These are phyloP conservation scores for Candida gorgasii DNA, from an alignment of 805 yeast species.

Conservation along the genomic window DNA sequence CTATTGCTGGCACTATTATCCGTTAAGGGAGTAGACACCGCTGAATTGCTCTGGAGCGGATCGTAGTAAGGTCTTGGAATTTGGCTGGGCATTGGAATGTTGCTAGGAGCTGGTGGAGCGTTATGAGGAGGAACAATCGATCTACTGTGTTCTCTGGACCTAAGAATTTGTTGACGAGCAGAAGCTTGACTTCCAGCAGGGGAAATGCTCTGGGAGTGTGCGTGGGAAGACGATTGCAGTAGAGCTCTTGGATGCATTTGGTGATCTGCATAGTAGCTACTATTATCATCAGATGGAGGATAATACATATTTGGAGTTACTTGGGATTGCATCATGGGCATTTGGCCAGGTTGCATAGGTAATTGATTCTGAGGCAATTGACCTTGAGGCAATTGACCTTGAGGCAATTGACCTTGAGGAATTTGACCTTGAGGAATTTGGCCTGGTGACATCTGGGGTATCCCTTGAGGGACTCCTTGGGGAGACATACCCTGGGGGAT, in stretches of 20 bases:
- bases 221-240: slow-evolving; percentile 1
- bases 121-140: slow-evolving; percentile 15
- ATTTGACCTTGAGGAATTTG: slow-evolving; percentile 8
- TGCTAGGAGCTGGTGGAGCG: slow-evolving; percentile 16
- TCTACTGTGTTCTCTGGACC: slow-evolving; percentile 3
- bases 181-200: slow-evolving; percentile 9
- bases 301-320: neutral
- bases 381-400: slow-evolving; percentile 9
- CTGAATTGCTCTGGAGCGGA: neutral
- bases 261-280: neutral
- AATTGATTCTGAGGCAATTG: neutral
- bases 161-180: slow-evolving; percentile 11
- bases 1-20: neutral
- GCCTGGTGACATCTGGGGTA: slow-evolving; percentile 9
- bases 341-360: neutral
- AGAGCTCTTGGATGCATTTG: neutral
- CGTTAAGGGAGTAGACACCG: neutral
- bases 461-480: neutral
- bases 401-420: slow-evolving; percentile 7
- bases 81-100: slow-evolving; percentile 12
- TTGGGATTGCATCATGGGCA: neutral
- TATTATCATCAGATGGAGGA: neutral
- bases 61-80: slow-evolving; percentile 1
- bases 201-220: neutral
- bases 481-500: neutral